Base-by-base conservation (phyloP, 2,329 filamentous ascomycete species). In the Xylariaceae sp. region DNA sequence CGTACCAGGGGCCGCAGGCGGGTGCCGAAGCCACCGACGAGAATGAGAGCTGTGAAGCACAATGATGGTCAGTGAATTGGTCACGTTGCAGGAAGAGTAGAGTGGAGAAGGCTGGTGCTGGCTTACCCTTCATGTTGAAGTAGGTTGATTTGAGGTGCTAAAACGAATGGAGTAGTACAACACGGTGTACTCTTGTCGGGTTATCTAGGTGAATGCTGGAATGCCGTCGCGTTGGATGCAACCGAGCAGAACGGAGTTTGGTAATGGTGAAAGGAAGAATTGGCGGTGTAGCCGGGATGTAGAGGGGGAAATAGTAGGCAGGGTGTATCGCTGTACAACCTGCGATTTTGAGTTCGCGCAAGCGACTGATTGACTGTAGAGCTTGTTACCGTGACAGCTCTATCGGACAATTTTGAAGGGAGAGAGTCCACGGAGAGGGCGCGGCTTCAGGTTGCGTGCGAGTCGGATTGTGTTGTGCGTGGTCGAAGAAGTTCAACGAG, bases 11-110 rank as follows among this genome's bases (percentile, higher is more conserved):
- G 94, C 75, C 94, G 91, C 73, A 99, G 89, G 79, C 94, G 93
- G 78, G 94, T 99, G 81, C 94, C 94, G 79, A 97, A 99, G 78
- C 94, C 95, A 81, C 95, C 95, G 79, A 98, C 95, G 75, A 98
- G 93, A 89, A 96, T 97, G 75, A 97, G 89, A 81, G 93, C 92
- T 97, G 73, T 61, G 66, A 14, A 52, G 40, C 45, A 41, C 14
- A 34, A 50, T 29, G 8, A 48, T 40, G 12, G 53, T 65, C 26
- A 65, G 62, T n/a, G 19, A 45, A 44, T 26, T 37, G 48, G 28
- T 33, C 41, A 44, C 12, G 29, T 28, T 28, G 23, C 17, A 6
- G 14, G 14, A 28, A 28, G 40, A 40, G 16, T 0, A 33, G 23
- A 21, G 37, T 52, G 33, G 62, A 69, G 51, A 74, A 66, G 53